Percentiles rank a stretch among this genome's conserved stretches.
phyloP scores from a whole-genome alignment of 805 yeast genomes.

The Yamadazyma kitorensis region DNA sequence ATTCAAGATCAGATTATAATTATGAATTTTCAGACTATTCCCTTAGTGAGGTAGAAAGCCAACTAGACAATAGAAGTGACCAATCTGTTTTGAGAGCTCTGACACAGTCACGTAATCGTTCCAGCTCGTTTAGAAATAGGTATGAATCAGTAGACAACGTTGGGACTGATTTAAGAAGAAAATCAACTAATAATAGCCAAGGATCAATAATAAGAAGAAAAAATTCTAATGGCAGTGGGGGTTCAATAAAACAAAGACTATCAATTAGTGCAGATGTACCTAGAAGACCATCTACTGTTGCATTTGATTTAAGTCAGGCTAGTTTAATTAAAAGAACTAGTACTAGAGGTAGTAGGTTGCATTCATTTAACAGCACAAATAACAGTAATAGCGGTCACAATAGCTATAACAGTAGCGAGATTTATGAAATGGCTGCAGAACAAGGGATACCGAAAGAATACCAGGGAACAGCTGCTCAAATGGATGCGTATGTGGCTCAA shows the following conservation, averaged over 20 bases:
- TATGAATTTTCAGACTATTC: too few relatives aligned
- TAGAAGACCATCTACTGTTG: constrained; percentile 5
- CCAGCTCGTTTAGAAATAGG: background rate
- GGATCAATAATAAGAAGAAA: constrained; percentile 1
- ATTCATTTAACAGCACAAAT: background rate
- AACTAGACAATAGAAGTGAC: too few relatives aligned
- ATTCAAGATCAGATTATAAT: constrained; percentile 3
- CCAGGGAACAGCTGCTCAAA: too few relatives aligned
- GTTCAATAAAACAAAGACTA: constrained; percentile 16
- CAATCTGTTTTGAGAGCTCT: too few relatives aligned
- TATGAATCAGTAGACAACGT: background rate
- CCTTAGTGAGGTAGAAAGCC: too few relatives aligned
- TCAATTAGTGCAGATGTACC: constrained; percentile 9
- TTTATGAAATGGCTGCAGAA: too few relatives aligned
- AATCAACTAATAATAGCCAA: constrained; percentile 1
- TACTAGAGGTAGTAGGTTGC: constrained; percentile 1
- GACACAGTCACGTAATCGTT: too few relatives aligned
- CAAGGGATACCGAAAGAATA: background rate
- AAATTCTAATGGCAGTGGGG: constrained; percentile 9
- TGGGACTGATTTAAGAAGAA: background rate
- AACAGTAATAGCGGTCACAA: constrained; percentile 1
- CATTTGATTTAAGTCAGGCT: constrained; percentile 1
- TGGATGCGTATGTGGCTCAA: too few relatives aligned
- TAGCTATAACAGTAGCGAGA: too few relatives aligned
- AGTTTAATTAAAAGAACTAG: background rate